Evolutionary conservation across 176 grass and related monocot species (phyloP).

Genomic region (Bromus sterilis): DNA sequence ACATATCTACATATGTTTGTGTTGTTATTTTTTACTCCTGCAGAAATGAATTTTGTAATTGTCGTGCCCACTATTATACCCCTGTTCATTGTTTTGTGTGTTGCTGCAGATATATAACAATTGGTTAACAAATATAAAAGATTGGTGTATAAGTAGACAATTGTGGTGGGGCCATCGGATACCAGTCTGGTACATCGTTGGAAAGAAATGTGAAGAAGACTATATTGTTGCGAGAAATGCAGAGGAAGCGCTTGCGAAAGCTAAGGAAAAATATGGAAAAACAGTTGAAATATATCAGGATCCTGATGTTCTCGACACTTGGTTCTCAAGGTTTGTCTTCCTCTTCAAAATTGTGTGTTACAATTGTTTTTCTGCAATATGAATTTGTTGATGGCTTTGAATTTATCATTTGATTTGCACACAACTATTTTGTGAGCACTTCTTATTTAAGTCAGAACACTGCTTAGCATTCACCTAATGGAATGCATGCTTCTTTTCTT

Average conservation of each 20-base stretch:
- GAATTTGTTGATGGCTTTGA: background rate
- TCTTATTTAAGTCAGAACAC: background rate
- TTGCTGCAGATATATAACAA: slow-evolving; percentile 94
- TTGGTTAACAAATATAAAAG: slow-evolving; percentile 99
- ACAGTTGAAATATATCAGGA: slow-evolving; percentile 98
- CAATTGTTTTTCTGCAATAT: slow-evolving; percentile 11
- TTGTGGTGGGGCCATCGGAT: slow-evolving; percentile 98
- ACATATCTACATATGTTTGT: slow-evolving; percentile 8
- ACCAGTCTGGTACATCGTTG: slow-evolving; percentile 98
- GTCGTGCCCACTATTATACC: background rate
- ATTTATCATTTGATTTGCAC: slow-evolving; percentile 2
- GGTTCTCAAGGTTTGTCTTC: slow-evolving; percentile 89
- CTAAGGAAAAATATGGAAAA: slow-evolving; percentile 80
- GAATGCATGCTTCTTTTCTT: slow-evolving; percentile 7
- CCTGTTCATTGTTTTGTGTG: background rate
- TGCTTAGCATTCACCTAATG: background rate
- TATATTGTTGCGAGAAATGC: slow-evolving; percentile 83
- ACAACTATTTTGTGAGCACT: background rate
- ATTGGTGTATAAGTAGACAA: slow-evolving; percentile 99
- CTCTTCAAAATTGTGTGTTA: slow-evolving; percentile 6
- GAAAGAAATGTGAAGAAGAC: slow-evolving; percentile 85
- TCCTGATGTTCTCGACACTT: slow-evolving; percentile 94
- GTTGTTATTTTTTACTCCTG: background rate
- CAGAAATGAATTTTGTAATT: background rate
- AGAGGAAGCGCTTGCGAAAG: slow-evolving; percentile 76